Percentiles rank a stretch among this genome's conserved stretches.
These are phyloP conservation scores for Pugionium cornutum DNA, from an alignment of 345 rosid species.

Conservation along the genomic window DNA sequence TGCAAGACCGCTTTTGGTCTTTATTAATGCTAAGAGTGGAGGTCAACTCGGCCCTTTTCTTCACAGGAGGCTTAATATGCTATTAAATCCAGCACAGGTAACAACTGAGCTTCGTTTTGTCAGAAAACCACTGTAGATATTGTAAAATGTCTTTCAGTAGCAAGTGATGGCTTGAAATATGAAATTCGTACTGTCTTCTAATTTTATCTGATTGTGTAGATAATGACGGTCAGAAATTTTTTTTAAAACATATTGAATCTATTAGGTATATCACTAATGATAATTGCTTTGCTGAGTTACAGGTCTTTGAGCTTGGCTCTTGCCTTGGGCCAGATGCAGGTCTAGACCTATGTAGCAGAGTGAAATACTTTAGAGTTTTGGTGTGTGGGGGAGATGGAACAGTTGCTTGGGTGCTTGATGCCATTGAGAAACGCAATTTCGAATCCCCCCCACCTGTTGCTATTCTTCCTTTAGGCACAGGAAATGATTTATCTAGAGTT, in stretches of 20 bases:
- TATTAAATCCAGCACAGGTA: slow-evolving; percentile 83
- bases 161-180: slow-evolving; percentile 14
- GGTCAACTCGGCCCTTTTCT: slow-evolving; percentile 76
- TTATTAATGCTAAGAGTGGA: slow-evolving; percentile 81
- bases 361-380: slow-evolving; percentile 69
- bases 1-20: slow-evolving; percentile 75
- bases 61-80: slow-evolving; percentile 67
- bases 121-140: neutral
- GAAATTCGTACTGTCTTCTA: neutral
- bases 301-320: slow-evolving; percentile 75
- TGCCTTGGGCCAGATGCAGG: slow-evolving; percentile 80
- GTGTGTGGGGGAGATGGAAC: slow-evolving; percentile 93
- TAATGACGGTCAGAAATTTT: neutral
- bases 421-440: slow-evolving; percentile 67
- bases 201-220: slow-evolving; percentile 4
- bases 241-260: neutral
- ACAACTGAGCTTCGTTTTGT: slow-evolving; percentile 11
- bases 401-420: slow-evolving; percentile 81
- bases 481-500: slow-evolving; percentile 82
- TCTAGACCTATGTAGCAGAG: slow-evolving; percentile 60
- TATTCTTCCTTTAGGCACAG: slow-evolving; percentile 84
- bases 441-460: slow-evolving; percentile 87
- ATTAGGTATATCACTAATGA: slow-evolving; percentile 8
- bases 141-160: neutral
- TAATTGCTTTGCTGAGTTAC: slow-evolving; percentile 32